Evolutionary conservation across 2,329 filamentous ascomycete genomes (phyloP).

Genomic region (Neonectria magnoliae): DNA sequence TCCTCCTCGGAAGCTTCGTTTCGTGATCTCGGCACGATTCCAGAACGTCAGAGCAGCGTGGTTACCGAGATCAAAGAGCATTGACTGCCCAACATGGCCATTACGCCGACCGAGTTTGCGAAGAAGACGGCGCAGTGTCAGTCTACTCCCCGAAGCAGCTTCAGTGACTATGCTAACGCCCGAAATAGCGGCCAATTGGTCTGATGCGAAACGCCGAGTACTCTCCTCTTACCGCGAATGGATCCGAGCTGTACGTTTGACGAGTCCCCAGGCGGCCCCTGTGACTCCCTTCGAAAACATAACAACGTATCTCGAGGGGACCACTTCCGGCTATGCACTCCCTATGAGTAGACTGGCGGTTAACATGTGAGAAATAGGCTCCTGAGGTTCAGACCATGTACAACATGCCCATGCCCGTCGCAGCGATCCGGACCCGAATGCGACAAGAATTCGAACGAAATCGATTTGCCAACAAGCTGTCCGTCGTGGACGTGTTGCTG

Average conservation of each 20-base stretch:
- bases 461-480: slow-evolving; percentile 89
- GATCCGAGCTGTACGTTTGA: slow-evolving; percentile 86
- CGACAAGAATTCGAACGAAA: slow-evolving; percentile 97
- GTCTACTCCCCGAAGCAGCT: slow-evolving; percentile 45
- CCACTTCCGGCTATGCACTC: neutral
- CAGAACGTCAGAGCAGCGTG: slow-evolving; percentile 45
- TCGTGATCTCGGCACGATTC: slow-evolving; percentile 44
- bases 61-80: slow-evolving; percentile 45
- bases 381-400: slow-evolving; percentile 99
- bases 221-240: slow-evolving; percentile 92
- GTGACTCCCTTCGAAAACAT: neutral
- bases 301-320: neutral
- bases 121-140: slow-evolving; percentile 81
- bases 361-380: slow-evolving; percentile 66
- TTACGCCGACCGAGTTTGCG: slow-evolving; percentile 93
- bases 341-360: slow-evolving; percentile 7
- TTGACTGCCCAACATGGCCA: slow-evolving; percentile 73
- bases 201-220: slow-evolving; percentile 87
- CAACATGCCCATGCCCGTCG: slow-evolving; percentile 87
- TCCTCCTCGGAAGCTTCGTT: slow-evolving; percentile 19
- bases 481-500: slow-evolving; percentile 87
- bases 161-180: slow-evolving; percentile 48
- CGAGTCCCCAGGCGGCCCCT: slow-evolving; percentile 1
- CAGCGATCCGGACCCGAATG: slow-evolving; percentile 89
- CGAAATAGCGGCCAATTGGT: slow-evolving; percentile 82